These are phyloP conservation scores for Teratosphaeria viscida DNA, from an alignment of 2,329 filamentous ascomycete species.

Conservation along the genomic window DNA sequence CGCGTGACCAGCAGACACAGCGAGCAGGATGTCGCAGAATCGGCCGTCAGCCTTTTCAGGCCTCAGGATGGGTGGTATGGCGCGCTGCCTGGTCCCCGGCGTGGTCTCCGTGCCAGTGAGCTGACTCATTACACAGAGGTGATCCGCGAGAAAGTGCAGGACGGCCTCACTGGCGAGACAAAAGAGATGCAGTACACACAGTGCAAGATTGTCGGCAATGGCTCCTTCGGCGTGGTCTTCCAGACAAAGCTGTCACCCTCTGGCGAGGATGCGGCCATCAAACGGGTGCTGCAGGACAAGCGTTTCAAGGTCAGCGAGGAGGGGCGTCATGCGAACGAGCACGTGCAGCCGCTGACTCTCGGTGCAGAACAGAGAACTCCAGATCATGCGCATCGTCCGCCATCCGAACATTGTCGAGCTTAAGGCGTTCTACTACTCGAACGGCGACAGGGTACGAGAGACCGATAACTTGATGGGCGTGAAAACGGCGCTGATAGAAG, in stretches of 20 bases:
- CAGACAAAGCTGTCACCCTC: slow-evolving; percentile 98
- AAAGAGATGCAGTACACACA: slow-evolving; percentile 97
- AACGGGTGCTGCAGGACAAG: slow-evolving; percentile 97
- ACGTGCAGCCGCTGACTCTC: slow-evolving; percentile 18
- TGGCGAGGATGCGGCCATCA: slow-evolving; percentile 97
- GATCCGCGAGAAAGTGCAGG: slow-evolving; percentile 96
- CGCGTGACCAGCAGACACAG: slow-evolving; percentile 9
- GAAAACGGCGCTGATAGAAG: slow-evolving; percentile 27
- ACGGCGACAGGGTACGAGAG: slow-evolving; percentile 74
- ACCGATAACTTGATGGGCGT: slow-evolving; percentile 26
- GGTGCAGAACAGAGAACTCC: slow-evolving; percentile 84
- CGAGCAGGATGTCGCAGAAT: slow-evolving; percentile 68
- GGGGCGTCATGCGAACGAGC: not conserved
- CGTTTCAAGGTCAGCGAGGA: slow-evolving; percentile 73
- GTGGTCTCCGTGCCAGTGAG: slow-evolving; percentile 14
- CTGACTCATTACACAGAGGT: slow-evolving; percentile 57
- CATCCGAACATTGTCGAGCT: slow-evolving; percentile 98
- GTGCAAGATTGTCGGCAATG: slow-evolving; percentile 99
- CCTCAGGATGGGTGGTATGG: slow-evolving; percentile 94
- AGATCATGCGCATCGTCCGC: slow-evolving; percentile 98
- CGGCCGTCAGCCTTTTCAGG: slow-evolving; percentile 79
- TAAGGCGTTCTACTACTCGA: slow-evolving; percentile 99
- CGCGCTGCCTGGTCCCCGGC: not conserved
- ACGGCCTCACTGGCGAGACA: slow-evolving; percentile 92
- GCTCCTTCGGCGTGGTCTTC: slow-evolving; percentile 96